Conservation (phyloP, 2,329 filamentous ascomycete species). For the Stachybotrys elegans region DNA sequence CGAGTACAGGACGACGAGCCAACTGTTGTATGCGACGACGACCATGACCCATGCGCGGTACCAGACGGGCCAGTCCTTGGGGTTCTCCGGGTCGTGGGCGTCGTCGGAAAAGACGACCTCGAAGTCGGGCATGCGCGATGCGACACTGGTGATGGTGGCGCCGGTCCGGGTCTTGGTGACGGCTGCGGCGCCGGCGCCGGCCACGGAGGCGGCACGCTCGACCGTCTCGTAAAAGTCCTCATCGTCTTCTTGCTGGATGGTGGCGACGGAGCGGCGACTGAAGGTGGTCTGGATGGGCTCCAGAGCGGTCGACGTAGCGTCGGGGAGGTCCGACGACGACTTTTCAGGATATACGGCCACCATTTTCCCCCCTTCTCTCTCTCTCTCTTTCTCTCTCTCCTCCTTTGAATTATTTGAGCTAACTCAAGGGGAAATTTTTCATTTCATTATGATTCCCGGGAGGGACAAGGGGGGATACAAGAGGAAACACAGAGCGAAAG, state of each 20-base stretch:
- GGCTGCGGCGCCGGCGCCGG: conserved; percentile 33
- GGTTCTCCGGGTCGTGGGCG: conserved; percentile 55
- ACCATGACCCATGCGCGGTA: conserved; percentile 37
- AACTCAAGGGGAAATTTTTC: too few relatives aligned
- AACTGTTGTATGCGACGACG: conserved; percentile 41
- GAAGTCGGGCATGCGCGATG: conserved; percentile 51
- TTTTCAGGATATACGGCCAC: too few relatives aligned
- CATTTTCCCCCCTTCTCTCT: too few relatives aligned
- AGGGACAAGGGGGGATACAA: too few relatives aligned
- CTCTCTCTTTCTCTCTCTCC: too few relatives aligned
- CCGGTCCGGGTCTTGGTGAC: conserved; percentile 36
- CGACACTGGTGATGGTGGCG: conserved; percentile 35
- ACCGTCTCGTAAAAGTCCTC: conserved; percentile 27
- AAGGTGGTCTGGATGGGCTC: conserved; percentile 19
- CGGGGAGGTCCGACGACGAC: too few relatives aligned
- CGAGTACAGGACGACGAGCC: conserved; percentile 63
- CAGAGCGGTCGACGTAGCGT: conserved; percentile 13
- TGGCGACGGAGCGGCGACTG: conserved; percentile 12
- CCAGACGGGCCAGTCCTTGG: conserved; percentile 61
- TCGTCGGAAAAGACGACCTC: conserved; percentile 68
- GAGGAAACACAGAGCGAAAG: too few relatives aligned
- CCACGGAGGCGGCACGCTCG: conserved; percentile 31
- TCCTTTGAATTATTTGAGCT: too few relatives aligned
- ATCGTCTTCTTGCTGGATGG: conserved; percentile 13
- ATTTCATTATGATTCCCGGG: too few relatives aligned